Evolutionary conservation across 2,329 filamentous ascomycete genomes (phyloP).

Genomic region (Pezicula rhizophila): DNA sequence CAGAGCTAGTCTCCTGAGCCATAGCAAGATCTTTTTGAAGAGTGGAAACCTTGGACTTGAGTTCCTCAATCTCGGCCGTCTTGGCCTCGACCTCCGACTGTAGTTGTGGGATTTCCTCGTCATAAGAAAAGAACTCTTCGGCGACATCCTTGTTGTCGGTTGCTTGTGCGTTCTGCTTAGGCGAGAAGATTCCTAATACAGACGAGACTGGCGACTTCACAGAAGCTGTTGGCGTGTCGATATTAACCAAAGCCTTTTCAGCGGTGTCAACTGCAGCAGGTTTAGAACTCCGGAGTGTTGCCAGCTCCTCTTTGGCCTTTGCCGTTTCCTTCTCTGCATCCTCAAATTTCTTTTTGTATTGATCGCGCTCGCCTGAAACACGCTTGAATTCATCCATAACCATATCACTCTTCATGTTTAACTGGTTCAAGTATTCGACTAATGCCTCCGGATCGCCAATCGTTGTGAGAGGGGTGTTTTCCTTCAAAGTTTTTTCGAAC

Average conservation of each 20-base stretch:
- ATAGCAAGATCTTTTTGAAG: slow-evolving; percentile 66
- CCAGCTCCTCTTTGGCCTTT: slow-evolving; percentile 58
- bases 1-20: slow-evolving; percentile 63
- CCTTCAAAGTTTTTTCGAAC: slow-evolving; percentile 84
- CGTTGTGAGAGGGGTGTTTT: slow-evolving; percentile 85
- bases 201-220: slow-evolving; percentile 42
- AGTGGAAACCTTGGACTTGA: slow-evolving; percentile 62
- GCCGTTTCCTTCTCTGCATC: slow-evolving; percentile 58
- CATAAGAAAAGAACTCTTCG: slow-evolving; percentile 88
- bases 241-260: slow-evolving; percentile 18
- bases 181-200: slow-evolving; percentile 44
- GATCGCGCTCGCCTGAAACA: slow-evolving; percentile 75
- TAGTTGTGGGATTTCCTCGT: slow-evolving; percentile 78
- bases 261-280: slow-evolving; percentile 22
- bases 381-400: slow-evolving; percentile 89
- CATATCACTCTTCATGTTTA: slow-evolving; percentile 84
- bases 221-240: slow-evolving; percentile 27
- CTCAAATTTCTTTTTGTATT: slow-evolving; percentile 70
- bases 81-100: slow-evolving; percentile 68
- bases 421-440: slow-evolving; percentile 82
- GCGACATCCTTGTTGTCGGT: slow-evolving; percentile 30
- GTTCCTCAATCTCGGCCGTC: slow-evolving; percentile 61
- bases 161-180: slow-evolving; percentile 35
- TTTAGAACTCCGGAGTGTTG: slow-evolving; percentile 42
- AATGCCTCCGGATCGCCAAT: slow-evolving; percentile 81